Conservation (phyloP, 352 stramenopile genomes). For the Pythium aquatile region DNA sequence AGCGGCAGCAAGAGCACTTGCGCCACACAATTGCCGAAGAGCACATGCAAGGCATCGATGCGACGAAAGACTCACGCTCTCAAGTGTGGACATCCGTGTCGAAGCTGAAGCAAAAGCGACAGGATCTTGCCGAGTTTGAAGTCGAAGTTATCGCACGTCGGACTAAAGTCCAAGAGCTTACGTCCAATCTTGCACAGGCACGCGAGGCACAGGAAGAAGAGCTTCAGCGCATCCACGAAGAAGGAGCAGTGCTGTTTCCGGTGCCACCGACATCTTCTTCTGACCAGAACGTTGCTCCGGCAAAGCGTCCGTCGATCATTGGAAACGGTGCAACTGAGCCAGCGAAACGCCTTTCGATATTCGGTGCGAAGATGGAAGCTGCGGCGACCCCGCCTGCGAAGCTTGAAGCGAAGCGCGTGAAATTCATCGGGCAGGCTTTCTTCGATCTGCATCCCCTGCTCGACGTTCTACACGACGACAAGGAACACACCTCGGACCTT, state of each 20-base stretch:
- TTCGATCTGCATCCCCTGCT: slow-evolving; percentile 45
- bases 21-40: slow-evolving; percentile 33
- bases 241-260: background rate
- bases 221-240: background rate
- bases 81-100: slow-evolving; percentile 31
- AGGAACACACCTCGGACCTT: slow-evolving; percentile 40
- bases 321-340: background rate
- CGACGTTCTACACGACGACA: slow-evolving; percentile 46
- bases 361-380: background rate
- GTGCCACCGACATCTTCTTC: background rate
- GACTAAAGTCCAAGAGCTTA: slow-evolving; percentile 1
- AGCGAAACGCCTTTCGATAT: background rate
- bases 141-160: slow-evolving; percentile 22
- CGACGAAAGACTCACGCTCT: slow-evolving; percentile 17
- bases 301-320: background rate
- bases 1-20: slow-evolving; percentile 38
- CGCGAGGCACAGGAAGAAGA: background rate
- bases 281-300: background rate
- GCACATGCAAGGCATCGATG: slow-evolving; percentile 25
- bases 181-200: background rate
- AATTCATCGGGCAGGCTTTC: slow-evolving; percentile 44
- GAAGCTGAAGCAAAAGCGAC: slow-evolving; percentile 47
- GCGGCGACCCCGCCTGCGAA: background rate
- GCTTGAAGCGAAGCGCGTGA: slow-evolving; percentile 20
- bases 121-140: slow-evolving; percentile 41